A percentile compares a stretch with the other conserved stretches of the same genome.
These are phyloP conservation scores for Leersia perrieri DNA, from an alignment of 176 grass and related monocot genomes.

Conservation along the genomic window DNA sequence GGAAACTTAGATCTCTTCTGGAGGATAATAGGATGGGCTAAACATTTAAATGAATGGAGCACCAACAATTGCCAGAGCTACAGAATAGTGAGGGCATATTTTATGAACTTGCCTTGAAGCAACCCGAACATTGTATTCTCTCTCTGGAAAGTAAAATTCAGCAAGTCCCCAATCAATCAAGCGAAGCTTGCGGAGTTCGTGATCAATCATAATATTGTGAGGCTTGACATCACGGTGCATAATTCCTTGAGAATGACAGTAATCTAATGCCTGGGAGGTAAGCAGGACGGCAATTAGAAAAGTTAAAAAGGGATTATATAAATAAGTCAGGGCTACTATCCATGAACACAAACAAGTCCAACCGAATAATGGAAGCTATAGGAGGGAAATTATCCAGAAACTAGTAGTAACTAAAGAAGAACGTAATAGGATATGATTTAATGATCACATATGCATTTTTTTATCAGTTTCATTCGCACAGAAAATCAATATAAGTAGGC, in stretches of 20 bases:
- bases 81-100: not conserved
- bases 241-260: conserved; percentile 83
- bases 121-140: conserved; percentile 77
- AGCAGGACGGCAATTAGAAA: conserved; percentile 11
- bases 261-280: conserved; percentile 61
- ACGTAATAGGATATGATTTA: not conserved
- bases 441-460: not conserved
- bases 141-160: conserved; percentile 73
- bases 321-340: conserved; percentile 2
- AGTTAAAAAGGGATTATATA: not conserved
- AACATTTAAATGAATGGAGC: not conserved
- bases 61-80: not conserved
- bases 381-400: not conserved
- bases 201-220: conserved; percentile 83
- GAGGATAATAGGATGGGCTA: not conserved
- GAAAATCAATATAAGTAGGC: not conserved
- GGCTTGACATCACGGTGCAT: conserved; percentile 86
- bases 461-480: not conserved
- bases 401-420: not conserved
- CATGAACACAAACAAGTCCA: not conserved
- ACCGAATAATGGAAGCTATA: not conserved
- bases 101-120: conserved; percentile 64
- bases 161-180: conserved; percentile 83
- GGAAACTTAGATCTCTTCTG: not conserved
- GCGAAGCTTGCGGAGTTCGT: conserved; percentile 70